Percentiles rank a stretch among this genome's conserved stretches.
phyloP scores from a whole-genome alignment of 768 basidiomycete genomes.

The Russula compacta region DNA sequence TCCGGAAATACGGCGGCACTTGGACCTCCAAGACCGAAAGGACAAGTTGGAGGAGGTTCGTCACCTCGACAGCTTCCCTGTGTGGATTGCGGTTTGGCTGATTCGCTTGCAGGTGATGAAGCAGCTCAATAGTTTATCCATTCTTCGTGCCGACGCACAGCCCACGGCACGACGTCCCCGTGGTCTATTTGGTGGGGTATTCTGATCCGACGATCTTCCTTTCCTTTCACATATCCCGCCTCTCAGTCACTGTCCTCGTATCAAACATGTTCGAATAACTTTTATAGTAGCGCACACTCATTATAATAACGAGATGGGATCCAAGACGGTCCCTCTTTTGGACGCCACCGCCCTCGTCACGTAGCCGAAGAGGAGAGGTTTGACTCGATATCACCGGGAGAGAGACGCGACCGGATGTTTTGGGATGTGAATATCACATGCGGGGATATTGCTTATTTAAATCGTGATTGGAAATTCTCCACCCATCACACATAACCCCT shows the following conservation, averaged over 20 bases:
- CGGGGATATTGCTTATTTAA: background rate
- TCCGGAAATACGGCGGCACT: conserved; percentile 73
- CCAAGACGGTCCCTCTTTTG: background rate
- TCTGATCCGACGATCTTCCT: conserved; percentile 31
- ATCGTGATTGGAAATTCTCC: background rate
- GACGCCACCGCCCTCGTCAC: background rate
- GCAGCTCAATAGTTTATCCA: conserved; percentile 85
- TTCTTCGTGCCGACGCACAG: conserved; percentile 75
- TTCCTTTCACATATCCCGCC: background rate
- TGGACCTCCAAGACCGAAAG: conserved; percentile 93
- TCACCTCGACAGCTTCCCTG: background rate
- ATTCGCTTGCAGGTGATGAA: conserved; percentile 68
- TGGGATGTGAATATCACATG: background rate
- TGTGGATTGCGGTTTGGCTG: background rate
- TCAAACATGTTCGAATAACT: background rate
- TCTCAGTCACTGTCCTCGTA: background rate
- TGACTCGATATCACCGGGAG: no score
- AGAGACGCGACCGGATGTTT: background rate
- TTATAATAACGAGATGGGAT: conserved; percentile 1
- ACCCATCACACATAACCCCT: background rate
- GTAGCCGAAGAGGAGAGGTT: background rate
- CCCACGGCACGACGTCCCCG: conserved; percentile 64
- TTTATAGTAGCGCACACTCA: background rate
- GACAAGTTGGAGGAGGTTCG: conserved; percentile 91
- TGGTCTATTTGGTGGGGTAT: conserved; percentile 72